A percentile compares a stretch with the other conserved stretches of the same genome.
Conservation (phyloP, 2,329 filamentous ascomycete species). For the Epichloe elymi region DNA sequence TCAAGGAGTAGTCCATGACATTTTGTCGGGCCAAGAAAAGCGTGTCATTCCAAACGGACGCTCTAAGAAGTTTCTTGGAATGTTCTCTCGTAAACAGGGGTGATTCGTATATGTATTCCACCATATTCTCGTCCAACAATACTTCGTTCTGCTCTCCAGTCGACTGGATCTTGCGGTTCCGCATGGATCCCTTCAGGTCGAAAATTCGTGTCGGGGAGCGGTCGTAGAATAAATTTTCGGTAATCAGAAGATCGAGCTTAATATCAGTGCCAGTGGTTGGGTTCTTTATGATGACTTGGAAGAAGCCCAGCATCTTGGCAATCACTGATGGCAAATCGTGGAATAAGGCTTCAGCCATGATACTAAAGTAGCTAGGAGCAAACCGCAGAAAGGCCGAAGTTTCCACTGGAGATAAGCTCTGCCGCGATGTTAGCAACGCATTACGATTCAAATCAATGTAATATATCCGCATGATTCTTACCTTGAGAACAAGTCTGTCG, state of each 20-base stretch:
- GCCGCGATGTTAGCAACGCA: constrained; percentile 6
- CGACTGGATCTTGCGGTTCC: constrained; percentile 91
- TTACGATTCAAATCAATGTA: no score
- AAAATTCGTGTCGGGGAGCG: constrained; percentile 80
- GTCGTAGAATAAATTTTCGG: constrained; percentile 98
- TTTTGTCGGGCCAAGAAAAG: constrained; percentile 88
- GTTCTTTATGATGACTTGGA: constrained; percentile 95
- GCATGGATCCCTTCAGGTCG: constrained; percentile 95
- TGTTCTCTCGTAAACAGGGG: constrained; percentile 92
- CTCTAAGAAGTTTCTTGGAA: constrained; percentile 82
- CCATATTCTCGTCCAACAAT: constrained; percentile 93
- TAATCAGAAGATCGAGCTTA: constrained; percentile 85
- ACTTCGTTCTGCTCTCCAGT: constrained; percentile 96
- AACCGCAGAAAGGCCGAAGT: constrained; percentile 90
- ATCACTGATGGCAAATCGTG: constrained; percentile 92
- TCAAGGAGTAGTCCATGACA: constrained; percentile 97
- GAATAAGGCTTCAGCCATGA: constrained; percentile 93
- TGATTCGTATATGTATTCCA: constrained; percentile 97
- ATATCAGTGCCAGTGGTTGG: constrained; percentile 82
- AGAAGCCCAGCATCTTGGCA: constrained; percentile 98
- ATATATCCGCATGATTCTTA: constrained; percentile 10
- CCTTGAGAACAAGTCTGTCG: constrained; percentile 82
- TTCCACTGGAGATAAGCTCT: constrained; percentile 80
- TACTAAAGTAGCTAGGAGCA: constrained; percentile 90
- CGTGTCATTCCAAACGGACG: constrained; percentile 95